These are phyloP conservation scores for Yamadazyma jaroonii DNA, from an alignment of 1,139 yeast genomes.

Conservation along the genomic window DNA sequence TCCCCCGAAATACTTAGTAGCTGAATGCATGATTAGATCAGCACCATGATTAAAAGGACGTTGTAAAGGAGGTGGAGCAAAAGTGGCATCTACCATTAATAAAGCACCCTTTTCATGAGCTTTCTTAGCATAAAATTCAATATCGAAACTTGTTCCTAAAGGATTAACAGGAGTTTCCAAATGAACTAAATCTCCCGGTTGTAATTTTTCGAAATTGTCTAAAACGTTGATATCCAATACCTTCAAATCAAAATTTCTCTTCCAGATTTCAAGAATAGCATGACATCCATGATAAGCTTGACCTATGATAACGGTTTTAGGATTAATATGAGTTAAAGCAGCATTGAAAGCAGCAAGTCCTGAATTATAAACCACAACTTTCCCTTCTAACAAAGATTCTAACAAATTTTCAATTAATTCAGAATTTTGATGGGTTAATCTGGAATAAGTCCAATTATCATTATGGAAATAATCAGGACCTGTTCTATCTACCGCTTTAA, in stretches of 20 bases:
- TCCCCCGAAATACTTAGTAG: slow-evolving; percentile 89
- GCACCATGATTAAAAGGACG: slow-evolving; percentile 79
- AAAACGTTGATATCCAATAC: slow-evolving; percentile 39
- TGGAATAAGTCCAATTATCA: slow-evolving; percentile 52
- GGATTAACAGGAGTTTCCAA: slow-evolving; percentile 91
- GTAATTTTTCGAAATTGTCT: slow-evolving; percentile 48
- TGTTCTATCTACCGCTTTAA: slow-evolving; percentile 38
- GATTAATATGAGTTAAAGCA: slow-evolving; percentile 66
- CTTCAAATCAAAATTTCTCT: slow-evolving; percentile 59
- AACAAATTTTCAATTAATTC: slow-evolving; percentile 66
- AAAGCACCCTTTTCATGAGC: slow-evolving; percentile 61
- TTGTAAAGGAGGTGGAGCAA: slow-evolving; percentile 91
- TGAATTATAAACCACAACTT: slow-evolving; percentile 66
- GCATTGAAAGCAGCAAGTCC: slow-evolving; percentile 85
- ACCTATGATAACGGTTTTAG: slow-evolving; percentile 72
- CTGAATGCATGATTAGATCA: slow-evolving; percentile 84
- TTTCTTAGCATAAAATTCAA: slow-evolving; percentile 45
- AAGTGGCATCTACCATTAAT: slow-evolving; percentile 77
- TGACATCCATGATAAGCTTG: slow-evolving; percentile 85
- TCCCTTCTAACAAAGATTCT: slow-evolving; percentile 52
- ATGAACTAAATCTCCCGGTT: slow-evolving; percentile 74
- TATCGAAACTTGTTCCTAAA: slow-evolving; percentile 65
- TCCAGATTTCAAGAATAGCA: slow-evolving; percentile 61
- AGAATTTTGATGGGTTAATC: slow-evolving; percentile 72
- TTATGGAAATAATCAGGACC: slow-evolving; percentile 13